A percentile compares a stretch with the other conserved stretches of the same genome.
Evolutionary conservation across 371 early-diverging fungal species (phyloP).

Genomic region (Mortierella sp.): DNA sequence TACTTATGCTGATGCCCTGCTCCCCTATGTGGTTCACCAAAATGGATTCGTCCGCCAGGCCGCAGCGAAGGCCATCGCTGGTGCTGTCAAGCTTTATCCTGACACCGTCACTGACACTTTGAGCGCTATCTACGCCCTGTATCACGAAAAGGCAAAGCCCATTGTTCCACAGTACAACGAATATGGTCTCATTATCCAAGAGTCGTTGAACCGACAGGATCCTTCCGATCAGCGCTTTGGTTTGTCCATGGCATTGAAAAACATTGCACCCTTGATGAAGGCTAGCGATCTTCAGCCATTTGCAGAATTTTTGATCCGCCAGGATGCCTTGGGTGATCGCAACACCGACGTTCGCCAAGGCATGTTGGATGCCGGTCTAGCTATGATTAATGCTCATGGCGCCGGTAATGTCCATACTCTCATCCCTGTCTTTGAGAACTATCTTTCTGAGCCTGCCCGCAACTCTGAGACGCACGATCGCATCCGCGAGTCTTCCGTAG

Average conservation of each 20-base stretch:
- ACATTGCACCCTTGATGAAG: constrained; percentile 76
- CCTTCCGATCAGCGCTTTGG: constrained; percentile 88
- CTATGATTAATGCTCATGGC: constrained; percentile 82
- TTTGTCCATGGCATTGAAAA: constrained; percentile 79
- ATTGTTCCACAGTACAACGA: constrained; percentile 92
- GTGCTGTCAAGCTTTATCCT: constrained; percentile 68
- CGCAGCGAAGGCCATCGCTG: constrained; percentile 80
- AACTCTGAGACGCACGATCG: constrained; percentile 78
- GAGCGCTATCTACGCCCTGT: constrained; percentile 64
- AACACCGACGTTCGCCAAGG: constrained; percentile 81
- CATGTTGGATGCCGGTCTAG: constrained; percentile 92
- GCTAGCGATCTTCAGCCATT: constrained; percentile 67
- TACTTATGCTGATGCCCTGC: constrained; percentile 65
- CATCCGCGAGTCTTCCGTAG: constrained; percentile 92
- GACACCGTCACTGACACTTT: constrained; percentile 64
- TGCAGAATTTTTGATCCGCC: constrained; percentile 83
- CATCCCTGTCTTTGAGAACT: constrained; percentile 82
- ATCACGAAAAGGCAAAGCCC: constrained; percentile 76
- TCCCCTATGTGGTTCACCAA: constrained; percentile 66
- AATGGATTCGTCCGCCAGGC: constrained; percentile 75
- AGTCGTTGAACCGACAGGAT: constrained; percentile 85
- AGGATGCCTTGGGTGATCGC: constrained; percentile 91
- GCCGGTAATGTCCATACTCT: constrained; percentile 75
- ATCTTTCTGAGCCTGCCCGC: constrained; percentile 73
- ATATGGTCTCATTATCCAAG: constrained; percentile 90